Percentiles rank a stretch among this genome's conserved stretches.
phyloP scores from a whole-genome alignment of 2,329 filamentous ascomycete species.

The Paecilomyces niveus region DNA sequence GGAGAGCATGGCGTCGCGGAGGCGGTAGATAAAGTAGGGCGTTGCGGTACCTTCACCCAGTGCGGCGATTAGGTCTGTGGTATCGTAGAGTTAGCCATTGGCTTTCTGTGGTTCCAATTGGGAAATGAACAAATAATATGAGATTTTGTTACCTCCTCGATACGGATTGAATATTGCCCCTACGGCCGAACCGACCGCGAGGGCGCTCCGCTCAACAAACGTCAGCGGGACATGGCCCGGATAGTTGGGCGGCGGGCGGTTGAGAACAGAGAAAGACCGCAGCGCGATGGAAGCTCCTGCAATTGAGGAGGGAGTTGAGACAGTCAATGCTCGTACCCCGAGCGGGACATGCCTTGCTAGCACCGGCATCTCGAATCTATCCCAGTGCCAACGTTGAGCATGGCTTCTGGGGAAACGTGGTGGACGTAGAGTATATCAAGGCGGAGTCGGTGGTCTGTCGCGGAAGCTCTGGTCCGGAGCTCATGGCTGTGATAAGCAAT shows the following conservation, averaged over 20 bases:
- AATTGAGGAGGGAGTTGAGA: background rate
- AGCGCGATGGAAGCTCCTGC: conserved; percentile 3
- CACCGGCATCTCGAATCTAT: background rate
- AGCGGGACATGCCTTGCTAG: background rate
- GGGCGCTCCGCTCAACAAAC: conserved; percentile 62
- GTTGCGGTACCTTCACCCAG: conserved; percentile 92
- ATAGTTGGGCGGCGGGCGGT: conserved; percentile 80
- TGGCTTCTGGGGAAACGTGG: background rate
- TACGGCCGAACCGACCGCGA: conserved; percentile 58
- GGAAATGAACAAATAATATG: background rate
- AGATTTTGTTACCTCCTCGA: conserved; percentile 55
- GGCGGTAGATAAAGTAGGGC: conserved; percentile 88
- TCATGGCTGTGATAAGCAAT: background rate
- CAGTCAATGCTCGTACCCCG: background rate
- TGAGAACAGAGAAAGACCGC: conserved; percentile 69
- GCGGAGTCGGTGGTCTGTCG: background rate
- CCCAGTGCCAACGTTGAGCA: background rate
- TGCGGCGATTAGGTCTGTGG: conserved; percentile 78
- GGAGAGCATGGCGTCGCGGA: conserved; percentile 85
- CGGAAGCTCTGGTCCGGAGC: background rate
- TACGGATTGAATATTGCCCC: conserved; percentile 64
- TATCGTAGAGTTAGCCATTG: conserved; percentile 4
- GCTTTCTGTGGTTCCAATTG: background rate
- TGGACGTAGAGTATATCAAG: background rate
- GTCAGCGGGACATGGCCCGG: conserved; percentile 88